Base-by-base conservation (phyloP, 768 basidiomycete genomes). In the Tricholoma sp. region DNA sequence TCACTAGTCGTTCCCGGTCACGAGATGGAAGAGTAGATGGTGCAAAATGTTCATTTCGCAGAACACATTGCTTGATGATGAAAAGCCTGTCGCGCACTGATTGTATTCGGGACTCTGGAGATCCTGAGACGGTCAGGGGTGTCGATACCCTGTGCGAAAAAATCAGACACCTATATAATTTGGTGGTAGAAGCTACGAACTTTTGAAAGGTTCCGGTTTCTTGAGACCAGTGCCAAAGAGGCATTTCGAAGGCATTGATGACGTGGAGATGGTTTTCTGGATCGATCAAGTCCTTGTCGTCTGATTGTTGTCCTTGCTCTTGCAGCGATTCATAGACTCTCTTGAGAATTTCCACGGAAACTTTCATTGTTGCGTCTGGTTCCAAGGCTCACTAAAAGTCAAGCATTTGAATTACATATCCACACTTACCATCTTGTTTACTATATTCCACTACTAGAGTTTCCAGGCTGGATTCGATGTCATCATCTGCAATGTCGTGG, bases 1-100 rank as follows among this genome's bases (percentile, higher is more conserved):
- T 97, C 47, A 98, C 86, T 55, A 97, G 85, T 55, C 85, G 84
- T 59, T 88, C 86, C 57, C 94, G 76, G 70, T 98, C 92, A 52
- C 86, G 83, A 13, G 93, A 94, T 41, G 94, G 91, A 37, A 98
- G 72, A 0, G 94, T 94, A 6, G 96, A 96, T 2, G 97, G 95
- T 2, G 93, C 93, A 72, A 99, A 99, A 69, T 98, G 94, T 67
- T 99, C 97, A 65, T 98, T 98, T 39, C 97, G 80, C 37, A 98
- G 75, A 29, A 98, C 84, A 64, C 91, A 89, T 73, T 98, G 96
- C 68, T 87, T 90, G 63, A 98, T 93, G 51, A 98, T 85, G 67
- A 91, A 84, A 60, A 96, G 78, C 50, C 96, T 76, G 68, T 98
- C 91, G 33, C 96, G 82, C 28, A 91, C 76, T 45, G 91, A 88